Conservation (phyloP, 2,329 filamentous ascomycete species). For the Xylaria sp. region DNA sequence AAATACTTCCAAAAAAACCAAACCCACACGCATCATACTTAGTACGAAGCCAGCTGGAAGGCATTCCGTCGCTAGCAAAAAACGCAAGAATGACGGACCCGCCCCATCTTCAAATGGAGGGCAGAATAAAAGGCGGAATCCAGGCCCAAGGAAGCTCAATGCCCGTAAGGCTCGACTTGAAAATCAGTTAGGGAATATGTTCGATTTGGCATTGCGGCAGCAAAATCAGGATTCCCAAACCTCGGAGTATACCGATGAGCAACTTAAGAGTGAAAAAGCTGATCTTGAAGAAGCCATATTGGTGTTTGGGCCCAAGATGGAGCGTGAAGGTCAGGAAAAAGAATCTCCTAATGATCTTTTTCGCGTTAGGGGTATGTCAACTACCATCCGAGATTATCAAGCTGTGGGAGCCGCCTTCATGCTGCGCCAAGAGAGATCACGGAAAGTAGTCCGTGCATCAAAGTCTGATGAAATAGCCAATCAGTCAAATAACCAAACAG, state of each 20-base stretch:
- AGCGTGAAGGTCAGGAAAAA: neutral
- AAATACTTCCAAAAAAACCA: neutral
- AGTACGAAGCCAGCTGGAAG: neutral
- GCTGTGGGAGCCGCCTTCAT: constrained; percentile 22
- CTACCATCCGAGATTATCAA: constrained; percentile 32
- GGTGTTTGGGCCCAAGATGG: constrained; percentile 8
- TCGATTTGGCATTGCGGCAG: neutral
- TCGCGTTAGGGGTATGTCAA: constrained; percentile 18
- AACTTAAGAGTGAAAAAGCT: constrained; percentile 5
- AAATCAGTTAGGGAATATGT: constrained; percentile 3
- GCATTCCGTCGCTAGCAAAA: neutral
- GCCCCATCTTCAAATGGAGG: neutral
- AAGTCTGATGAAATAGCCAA: neutral
- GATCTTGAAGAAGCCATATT: neutral
- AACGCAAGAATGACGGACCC: neutral
- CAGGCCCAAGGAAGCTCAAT: neutral
- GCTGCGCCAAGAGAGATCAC: constrained; percentile 21
- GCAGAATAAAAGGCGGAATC: constrained; percentile 5
- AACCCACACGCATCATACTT: neutral
- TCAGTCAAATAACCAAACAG: neutral
- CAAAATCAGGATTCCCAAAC: neutral
- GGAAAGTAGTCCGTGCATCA: neutral
- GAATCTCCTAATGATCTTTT: constrained; percentile 13
- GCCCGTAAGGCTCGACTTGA: neutral
- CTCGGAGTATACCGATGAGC: neutral